These are phyloP conservation scores for Penicillium fuscoglaucum DNA, from an alignment of 2,329 filamentous ascomycete species.

Conservation along the genomic window DNA sequence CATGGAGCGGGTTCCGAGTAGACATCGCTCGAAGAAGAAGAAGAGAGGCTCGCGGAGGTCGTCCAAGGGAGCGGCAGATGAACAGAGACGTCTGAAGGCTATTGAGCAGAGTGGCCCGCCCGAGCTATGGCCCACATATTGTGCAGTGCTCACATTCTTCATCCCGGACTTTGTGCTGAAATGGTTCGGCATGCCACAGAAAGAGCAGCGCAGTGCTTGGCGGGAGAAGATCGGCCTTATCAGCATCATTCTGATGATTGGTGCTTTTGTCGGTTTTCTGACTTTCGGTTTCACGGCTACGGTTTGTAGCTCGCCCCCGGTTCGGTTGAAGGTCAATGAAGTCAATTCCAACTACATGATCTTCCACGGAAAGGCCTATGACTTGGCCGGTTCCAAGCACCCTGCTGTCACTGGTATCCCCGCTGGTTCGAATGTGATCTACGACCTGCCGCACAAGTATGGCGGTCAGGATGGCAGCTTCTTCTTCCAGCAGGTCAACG, in stretches of 20 bases:
- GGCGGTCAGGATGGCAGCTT: slow-evolving; percentile 94
- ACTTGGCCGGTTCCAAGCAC: slow-evolving; percentile 74
- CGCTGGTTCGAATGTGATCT: slow-evolving; percentile 74
- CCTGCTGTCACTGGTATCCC: slow-evolving; percentile 78
- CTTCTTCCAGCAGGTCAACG: slow-evolving; percentile 97
- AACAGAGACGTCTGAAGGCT: slow-evolving; percentile 59
- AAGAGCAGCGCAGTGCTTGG: slow-evolving; percentile 89
- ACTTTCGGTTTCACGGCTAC: slow-evolving; percentile 93
- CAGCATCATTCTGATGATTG: slow-evolving; percentile 87
- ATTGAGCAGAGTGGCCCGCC: slow-evolving; percentile 70
- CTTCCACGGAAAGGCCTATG: slow-evolving; percentile 88
- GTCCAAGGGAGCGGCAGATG: slow-evolving; percentile 60
- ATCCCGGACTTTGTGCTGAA: slow-evolving; percentile 78
- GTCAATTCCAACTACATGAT: slow-evolving; percentile 87
- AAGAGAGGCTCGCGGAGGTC: slow-evolving; percentile 66
- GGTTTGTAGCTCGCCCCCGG: slow-evolving; percentile 73
- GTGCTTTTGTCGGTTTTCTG: slow-evolving; percentile 85
- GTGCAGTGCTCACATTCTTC: slow-evolving; percentile 92
- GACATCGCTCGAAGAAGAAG: slow-evolving; percentile 44
- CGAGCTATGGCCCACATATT: slow-evolving; percentile 94
- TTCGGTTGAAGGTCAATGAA: slow-evolving; percentile 77
- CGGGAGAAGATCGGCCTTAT: slow-evolving; percentile 96
- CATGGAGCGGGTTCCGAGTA: slow-evolving; percentile 47
- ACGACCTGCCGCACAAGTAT: slow-evolving; percentile 76
- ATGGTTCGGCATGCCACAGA: slow-evolving; percentile 82